Conservation (phyloP, 257 asterid species). For the Echium plantagineum region DNA sequence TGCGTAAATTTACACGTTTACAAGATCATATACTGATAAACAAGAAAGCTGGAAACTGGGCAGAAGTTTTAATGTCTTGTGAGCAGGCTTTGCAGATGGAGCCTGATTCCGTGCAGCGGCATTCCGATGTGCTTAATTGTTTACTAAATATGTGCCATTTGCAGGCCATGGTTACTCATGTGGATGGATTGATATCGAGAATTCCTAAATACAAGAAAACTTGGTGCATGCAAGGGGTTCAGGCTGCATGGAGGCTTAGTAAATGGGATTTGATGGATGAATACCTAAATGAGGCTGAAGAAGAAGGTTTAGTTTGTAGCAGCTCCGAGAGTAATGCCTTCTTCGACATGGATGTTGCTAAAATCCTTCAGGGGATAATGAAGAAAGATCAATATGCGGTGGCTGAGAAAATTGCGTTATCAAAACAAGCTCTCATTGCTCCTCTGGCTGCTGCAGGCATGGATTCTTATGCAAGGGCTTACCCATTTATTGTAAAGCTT, state of each 20-base stretch:
- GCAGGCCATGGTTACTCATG: constrained; percentile 93
- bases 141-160: constrained; percentile 86
- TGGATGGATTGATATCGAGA: constrained; percentile 81
- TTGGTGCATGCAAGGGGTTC: constrained; percentile 99
- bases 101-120: constrained; percentile 72
- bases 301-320: constrained; percentile 75
- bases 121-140: constrained; percentile 93
- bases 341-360: constrained; percentile 91
- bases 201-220: constrained; percentile 66
- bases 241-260: constrained; percentile 99
- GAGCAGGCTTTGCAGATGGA: constrained; percentile 98
- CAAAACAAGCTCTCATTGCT: constrained; percentile 93
- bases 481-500: constrained; percentile 92
- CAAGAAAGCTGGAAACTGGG: constrained; percentile 96
- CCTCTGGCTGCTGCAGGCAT: constrained; percentile 99
- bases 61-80: constrained; percentile 87
- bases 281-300: constrained; percentile 73
- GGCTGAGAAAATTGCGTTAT: constrained; percentile 66
- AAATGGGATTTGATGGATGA: constrained; percentile 99
- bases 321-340: constrained; percentile 91
- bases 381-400: constrained; percentile 59
- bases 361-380: constrained; percentile 92
- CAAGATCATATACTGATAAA: constrained; percentile 83
- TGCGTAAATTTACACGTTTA: constrained; percentile 71
- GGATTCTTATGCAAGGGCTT: constrained; percentile 97